Evolutionary conservation across 257 asterid genomes (phyloP), one percentile per base, ranked within the genome.

Genomic region (Hygrophila difformis): DNA sequence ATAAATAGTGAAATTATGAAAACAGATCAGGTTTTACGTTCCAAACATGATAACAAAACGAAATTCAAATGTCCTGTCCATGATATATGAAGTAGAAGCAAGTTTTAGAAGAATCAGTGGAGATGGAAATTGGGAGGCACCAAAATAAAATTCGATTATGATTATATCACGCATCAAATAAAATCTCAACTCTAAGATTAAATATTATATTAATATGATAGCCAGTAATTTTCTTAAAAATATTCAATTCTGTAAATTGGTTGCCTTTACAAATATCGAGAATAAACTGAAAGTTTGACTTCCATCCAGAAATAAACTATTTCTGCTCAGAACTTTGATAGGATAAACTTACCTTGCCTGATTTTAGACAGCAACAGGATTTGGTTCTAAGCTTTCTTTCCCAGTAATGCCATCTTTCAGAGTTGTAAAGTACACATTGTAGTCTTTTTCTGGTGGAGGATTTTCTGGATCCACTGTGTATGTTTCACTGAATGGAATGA

Each of bases 391-490:
- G 78, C 81, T 73, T 60, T 89, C 94, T 75, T 89, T 89, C 60
- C 96, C 98, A 8, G 98, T 85, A 55, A 89, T 60, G 17, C 94
- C 96, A 40, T 77, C 91, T 78, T 82, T 84, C 59, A 85, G 68
- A 26, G 64, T 71, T 68, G 66, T 57, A 77, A 89, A 85, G 71
- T 71, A 85, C 34, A 63, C 76, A 41, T 75, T 52, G 64, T 89
- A 85, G 74, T 89, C 98, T 52, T 79, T 89, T 51, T 82, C 94
- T 8, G 91, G 76, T 24, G 96, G 98, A 49, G 93, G 96, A 61
- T 79, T 85, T 66, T 81, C 79, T 12, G 96, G 98, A 74, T 89
- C 94, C 73, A 89, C 92, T 1, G 93, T 85, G 39, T 67, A 89
- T 19, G 92, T 85, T 65, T 85, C 96, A 22, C 96, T 89, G 73